Percentiles rank a stretch among this genome's conserved stretches.
Conservation (phyloP, 805 yeast genomes). For the Clavispora vitiphila region DNA sequence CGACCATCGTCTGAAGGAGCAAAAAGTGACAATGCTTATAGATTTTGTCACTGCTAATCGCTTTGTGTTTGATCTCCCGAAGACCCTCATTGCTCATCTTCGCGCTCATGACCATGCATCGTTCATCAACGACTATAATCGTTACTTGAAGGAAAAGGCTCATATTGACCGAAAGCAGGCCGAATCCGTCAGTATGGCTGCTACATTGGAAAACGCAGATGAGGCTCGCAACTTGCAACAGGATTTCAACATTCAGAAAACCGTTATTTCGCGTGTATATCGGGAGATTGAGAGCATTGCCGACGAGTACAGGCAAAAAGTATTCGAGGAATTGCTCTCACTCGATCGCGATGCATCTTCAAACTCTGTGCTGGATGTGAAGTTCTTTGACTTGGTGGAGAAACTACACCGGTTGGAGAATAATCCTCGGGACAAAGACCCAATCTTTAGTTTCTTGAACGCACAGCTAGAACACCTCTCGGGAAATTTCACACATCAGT, state of each 20-base stretch:
- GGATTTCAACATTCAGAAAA: conserved; percentile 22
- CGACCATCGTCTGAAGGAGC: conserved; percentile 33
- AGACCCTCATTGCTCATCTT: conserved; percentile 23
- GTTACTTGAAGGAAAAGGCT: conserved; percentile 23
- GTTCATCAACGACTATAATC: conserved; percentile 31
- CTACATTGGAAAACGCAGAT: conserved; percentile 1
- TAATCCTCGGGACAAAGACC: conserved; percentile 8
- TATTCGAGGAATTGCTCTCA: conserved; percentile 33
- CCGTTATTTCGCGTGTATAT: conserved; percentile 27
- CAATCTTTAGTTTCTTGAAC: conserved; percentile 31
- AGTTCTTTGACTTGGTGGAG: conserved; percentile 35
- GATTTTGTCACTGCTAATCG: conserved; percentile 30
- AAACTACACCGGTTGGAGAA: conserved; percentile 32
- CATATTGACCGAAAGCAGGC: conserved; percentile 12
- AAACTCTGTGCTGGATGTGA: conserved; percentile 19
- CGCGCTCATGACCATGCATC: conserved; percentile 28
- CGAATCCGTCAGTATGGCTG: conserved; percentile 7
- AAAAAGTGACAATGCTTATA: conserved; percentile 27
- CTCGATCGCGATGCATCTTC: conserved; percentile 29
- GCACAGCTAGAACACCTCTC: conserved; percentile 28
- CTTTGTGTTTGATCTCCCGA: conserved; percentile 35
- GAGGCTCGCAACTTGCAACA: conserved; percentile 16
- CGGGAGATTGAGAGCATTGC: conserved; percentile 30
- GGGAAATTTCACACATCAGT: conserved; percentile 32
- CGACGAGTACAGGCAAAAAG: conserved; percentile 29